Evolutionary conservation across 1,284 basidiomycete species (phyloP).

Genomic region (Apiotrichum sp.): DNA sequence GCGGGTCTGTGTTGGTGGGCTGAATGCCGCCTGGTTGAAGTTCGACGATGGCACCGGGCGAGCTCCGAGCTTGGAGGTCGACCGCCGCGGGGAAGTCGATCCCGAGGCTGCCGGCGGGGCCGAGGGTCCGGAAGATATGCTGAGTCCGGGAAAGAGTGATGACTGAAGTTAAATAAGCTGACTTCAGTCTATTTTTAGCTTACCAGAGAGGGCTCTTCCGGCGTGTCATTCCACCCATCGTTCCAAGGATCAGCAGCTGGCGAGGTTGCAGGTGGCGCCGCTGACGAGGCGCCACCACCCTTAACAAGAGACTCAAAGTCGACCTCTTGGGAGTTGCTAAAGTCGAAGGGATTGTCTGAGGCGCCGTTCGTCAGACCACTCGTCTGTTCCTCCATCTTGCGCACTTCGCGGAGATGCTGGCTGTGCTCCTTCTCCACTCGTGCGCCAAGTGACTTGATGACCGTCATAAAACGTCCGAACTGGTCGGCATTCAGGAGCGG

Average conservation of each 20-base stretch:
- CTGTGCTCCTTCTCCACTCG: constrained; percentile 47
- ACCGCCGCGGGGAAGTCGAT: background rate
- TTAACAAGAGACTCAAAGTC: constrained; percentile 47
- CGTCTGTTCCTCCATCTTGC: constrained; percentile 43
- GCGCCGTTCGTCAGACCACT: constrained; percentile 20
- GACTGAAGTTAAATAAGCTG: constrained; percentile 20
- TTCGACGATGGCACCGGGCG: constrained; percentile 29
- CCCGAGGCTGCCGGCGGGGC: constrained; percentile 6
- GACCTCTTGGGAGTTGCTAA: constrained; percentile 34
- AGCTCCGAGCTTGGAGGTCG: background rate
- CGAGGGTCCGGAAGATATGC: background rate
- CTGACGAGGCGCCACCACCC: constrained; percentile 12
- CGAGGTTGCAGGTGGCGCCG: background rate
- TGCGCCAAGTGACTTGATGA: constrained; percentile 43
- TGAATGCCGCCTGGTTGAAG: constrained; percentile 39
- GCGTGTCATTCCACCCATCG: constrained; percentile 34
- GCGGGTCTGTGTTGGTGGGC: constrained; percentile 5
- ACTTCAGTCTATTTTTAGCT: background rate
- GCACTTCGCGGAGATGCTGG: constrained; percentile 45
- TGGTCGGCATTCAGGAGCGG: constrained; percentile 81
- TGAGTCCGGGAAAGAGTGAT: constrained; percentile 10
- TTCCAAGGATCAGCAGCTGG: constrained; percentile 36
- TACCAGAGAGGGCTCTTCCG: constrained; percentile 24
- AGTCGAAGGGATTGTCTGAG: constrained; percentile 19
- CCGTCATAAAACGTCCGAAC: constrained; percentile 79